Evolutionary conservation across 2,329 filamentous ascomycete genomes (phyloP).

Genomic region (Alternaria arbusti): DNA sequence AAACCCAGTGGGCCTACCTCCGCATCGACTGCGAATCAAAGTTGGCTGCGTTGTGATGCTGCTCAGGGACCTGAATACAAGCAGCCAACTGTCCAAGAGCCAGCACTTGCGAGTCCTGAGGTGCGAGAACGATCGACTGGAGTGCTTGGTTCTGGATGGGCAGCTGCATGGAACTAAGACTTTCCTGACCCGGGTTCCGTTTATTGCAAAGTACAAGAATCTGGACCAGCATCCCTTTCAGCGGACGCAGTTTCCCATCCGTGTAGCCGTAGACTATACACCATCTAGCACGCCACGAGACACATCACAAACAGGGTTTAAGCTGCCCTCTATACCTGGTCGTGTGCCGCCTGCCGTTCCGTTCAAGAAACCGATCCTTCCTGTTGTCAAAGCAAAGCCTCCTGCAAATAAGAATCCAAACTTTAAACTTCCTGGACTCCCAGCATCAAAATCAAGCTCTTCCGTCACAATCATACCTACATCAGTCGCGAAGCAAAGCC

Average conservation of each 20-base stretch:
- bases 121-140: constrained; percentile 35
- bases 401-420: constrained; percentile 16
- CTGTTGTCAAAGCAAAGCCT: background rate
- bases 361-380: constrained; percentile 10
- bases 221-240: constrained; percentile 33
- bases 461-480: background rate
- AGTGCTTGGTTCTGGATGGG: constrained; percentile 43
- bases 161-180: constrained; percentile 43
- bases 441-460: constrained; percentile 27
- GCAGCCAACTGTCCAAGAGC: constrained; percentile 40
- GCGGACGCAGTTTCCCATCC: constrained; percentile 43
- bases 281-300: constrained; percentile 4
- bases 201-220: constrained; percentile 38
- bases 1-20: constrained; percentile 40
- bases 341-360: constrained; percentile 5
- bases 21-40: constrained; percentile 44
- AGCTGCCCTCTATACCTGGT: constrained; percentile 25
- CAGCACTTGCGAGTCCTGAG: constrained; percentile 41
- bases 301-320: constrained; percentile 23
- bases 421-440: constrained; percentile 36
- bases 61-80: constrained; percentile 36
- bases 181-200: constrained; percentile 36
- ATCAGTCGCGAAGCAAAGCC: background rate
- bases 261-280: constrained; percentile 30
- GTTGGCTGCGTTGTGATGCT: constrained; percentile 39